Evolutionary conservation across 2,329 filamentous ascomycete genomes (phyloP).

Genomic region (Aspergillus luchuensis): DNA sequence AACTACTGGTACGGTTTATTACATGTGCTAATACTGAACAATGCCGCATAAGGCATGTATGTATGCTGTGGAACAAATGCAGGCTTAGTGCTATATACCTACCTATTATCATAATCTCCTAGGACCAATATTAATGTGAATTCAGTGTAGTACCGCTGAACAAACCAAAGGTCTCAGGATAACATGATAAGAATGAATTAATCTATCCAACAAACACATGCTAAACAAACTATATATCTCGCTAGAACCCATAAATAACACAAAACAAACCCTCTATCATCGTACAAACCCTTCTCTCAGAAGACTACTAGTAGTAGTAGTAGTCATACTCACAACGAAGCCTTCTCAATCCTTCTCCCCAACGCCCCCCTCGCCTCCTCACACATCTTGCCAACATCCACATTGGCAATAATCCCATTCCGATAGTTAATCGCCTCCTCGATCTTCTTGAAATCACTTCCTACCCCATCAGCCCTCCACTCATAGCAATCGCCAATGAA

Average conservation of each 20-base stretch:
- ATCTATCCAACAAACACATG: not conserved
- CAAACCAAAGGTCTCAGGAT: no score
- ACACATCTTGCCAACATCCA: constrained; percentile 31
- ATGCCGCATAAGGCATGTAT: no score
- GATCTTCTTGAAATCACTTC: constrained; percentile 20
- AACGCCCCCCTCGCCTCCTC: constrained; percentile 27
- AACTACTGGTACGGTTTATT: no score
- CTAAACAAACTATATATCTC: no score
- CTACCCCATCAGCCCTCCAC: constrained; percentile 29
- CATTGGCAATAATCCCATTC: constrained; percentile 22
- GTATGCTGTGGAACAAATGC: no score
- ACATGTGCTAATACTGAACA: no score
- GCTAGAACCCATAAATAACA: not conserved
- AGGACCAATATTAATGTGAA: no score
- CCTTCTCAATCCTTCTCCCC: constrained; percentile 16
- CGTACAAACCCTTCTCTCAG: no score
- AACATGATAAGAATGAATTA: not conserved
- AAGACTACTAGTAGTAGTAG: no score
- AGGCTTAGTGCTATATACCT: no score
- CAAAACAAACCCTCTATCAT: not conserved
- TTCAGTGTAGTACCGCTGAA: no score
- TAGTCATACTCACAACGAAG: constrained; percentile 4
- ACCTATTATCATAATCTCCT: no score
- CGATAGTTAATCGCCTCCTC: constrained; percentile 23
- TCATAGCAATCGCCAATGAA: constrained; percentile 38